A percentile compares a stretch with the other conserved stretches of the same genome.
Evolutionary conservation across 2,329 filamentous ascomycete genomes (phyloP).

Genomic region (Cytospora piceicola): DNA sequence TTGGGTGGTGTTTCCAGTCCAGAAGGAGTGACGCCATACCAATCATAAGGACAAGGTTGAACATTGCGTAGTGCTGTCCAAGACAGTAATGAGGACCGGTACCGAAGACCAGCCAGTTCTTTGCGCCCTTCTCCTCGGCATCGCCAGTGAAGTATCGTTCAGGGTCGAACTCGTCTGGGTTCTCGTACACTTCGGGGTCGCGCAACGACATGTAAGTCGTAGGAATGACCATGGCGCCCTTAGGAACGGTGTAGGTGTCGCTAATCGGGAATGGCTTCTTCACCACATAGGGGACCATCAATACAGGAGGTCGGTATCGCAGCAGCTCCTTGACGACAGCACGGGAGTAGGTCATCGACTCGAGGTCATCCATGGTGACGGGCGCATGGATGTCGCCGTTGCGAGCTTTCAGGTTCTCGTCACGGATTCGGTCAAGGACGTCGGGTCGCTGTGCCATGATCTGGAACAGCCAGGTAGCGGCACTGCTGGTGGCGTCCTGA

Average conservation of each 20-base stretch:
- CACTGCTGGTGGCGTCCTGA: conserved; percentile 94
- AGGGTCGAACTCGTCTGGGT: conserved; percentile 86
- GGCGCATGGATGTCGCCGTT: conserved; percentile 73
- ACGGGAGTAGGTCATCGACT: conserved; percentile 86
- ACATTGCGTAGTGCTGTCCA: conserved; percentile 87
- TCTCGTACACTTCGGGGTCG: conserved; percentile 88
- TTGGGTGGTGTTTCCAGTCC: conserved; percentile 89
- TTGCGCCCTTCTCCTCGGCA: conserved; percentile 80
- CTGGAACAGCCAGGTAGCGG: conserved; percentile 94
- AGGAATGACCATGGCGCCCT: conserved; percentile 94
- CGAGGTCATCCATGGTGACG: conserved; percentile 82
- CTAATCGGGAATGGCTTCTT: conserved; percentile 97
- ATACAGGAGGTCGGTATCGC: conserved; percentile 91
- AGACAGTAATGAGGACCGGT: conserved; percentile 96
- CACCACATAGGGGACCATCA: conserved; percentile 93
- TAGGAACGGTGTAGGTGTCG: conserved; percentile 85
- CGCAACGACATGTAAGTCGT: conserved; percentile 89
- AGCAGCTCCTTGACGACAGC: conserved; percentile 90
- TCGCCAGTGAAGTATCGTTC: conserved; percentile 90
- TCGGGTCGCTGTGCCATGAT: conserved; percentile 93
- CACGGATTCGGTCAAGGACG: conserved; percentile 83
- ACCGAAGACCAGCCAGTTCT: conserved; percentile 97
- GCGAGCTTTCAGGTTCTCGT: conserved; percentile 81
- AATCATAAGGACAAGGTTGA: conserved; percentile 86
- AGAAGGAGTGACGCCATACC: conserved; percentile 86